Evolutionary conservation across 306 rosid species (phyloP).

Genomic region (Citrullus amarus): DNA sequence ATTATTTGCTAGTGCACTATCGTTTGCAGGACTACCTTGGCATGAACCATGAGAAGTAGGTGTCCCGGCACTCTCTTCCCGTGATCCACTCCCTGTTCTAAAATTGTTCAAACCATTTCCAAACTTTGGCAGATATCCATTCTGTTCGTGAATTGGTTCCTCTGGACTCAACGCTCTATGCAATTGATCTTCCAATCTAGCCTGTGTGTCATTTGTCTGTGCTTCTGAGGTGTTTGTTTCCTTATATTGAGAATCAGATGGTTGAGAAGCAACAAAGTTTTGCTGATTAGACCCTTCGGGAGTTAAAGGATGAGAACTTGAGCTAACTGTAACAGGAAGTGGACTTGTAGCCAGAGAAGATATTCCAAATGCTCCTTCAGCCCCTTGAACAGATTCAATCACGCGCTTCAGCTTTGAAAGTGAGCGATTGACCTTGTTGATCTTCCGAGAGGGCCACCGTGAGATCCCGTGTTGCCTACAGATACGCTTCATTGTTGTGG

Average conservation of each 20-base stretch:
- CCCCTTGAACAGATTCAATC: constrained; percentile 78
- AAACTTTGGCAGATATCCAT: constrained; percentile 12
- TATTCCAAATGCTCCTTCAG: constrained; percentile 58
- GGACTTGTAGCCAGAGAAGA: constrained; percentile 39
- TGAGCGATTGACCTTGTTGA: constrained; percentile 71
- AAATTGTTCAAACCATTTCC: constrained; percentile 25
- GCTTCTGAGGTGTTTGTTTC: constrained; percentile 27
- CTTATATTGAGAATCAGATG: constrained; percentile 31
- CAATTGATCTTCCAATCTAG: constrained; percentile 31
- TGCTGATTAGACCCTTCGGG: constrained; percentile 35
- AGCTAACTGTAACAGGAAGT: constrained; percentile 33
- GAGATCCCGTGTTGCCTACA: constrained; percentile 90
- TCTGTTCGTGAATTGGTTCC: constrained; percentile 24
- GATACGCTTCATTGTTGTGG: constrained; percentile 92
- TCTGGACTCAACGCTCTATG: constrained; percentile 21
- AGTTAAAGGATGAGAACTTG: constrained; percentile 35
- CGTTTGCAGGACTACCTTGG: constrained; percentile 56
- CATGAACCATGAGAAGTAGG: constrained; percentile 72
- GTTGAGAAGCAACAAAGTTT: constrained; percentile 19
- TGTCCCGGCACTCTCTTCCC: constrained; percentile 55
- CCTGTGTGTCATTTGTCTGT: constrained; percentile 23
- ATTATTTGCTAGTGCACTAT: constrained; percentile 28
- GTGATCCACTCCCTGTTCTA: constrained; percentile 47
- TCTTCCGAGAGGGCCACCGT: constrained; percentile 94
- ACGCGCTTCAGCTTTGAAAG: constrained; percentile 67